Conservation (phyloP, 2,329 filamentous ascomycete genomes). For the Fusarium sp. region DNA sequence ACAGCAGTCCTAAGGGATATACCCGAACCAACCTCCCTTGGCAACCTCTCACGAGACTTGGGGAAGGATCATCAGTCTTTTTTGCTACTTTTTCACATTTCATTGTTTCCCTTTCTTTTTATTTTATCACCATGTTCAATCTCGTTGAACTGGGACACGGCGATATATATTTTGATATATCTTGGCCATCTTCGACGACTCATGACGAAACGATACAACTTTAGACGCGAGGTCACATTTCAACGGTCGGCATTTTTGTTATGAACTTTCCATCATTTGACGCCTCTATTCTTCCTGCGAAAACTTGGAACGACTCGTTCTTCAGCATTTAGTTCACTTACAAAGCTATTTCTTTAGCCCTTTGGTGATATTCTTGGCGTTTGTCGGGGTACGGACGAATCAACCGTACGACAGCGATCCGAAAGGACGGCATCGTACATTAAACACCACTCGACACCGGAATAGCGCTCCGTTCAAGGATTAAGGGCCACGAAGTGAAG, state of each 20-base stretch:
- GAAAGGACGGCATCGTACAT: slow-evolving; percentile 2
- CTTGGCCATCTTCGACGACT: slow-evolving; percentile 38
- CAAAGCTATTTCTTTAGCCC: not conserved
- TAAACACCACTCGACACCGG: not conserved
- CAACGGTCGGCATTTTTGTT: slow-evolving; percentile 34
- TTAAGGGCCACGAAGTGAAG: not conserved
- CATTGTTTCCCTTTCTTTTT: slow-evolving; percentile 1
- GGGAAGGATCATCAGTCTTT: slow-evolving; percentile 22
- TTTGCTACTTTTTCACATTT: slow-evolving; percentile 1
- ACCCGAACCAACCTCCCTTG: slow-evolving; percentile 44
- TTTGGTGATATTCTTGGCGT: not conserved
- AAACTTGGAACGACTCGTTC: slow-evolving; percentile 23
- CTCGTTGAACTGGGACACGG: slow-evolving; percentile 23
- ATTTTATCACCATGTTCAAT: slow-evolving; percentile 4
- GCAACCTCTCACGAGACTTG: slow-evolving; percentile 45
- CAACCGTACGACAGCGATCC: not conserved
- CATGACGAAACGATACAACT: slow-evolving; percentile 47
- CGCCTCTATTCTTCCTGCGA: slow-evolving; percentile 7
- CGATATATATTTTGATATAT: slow-evolving; percentile 25
- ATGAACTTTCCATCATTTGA: slow-evolving; percentile 2
- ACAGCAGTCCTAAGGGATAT: slow-evolving; percentile 53
- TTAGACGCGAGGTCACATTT: slow-evolving; percentile 44
- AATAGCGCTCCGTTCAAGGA: not conserved
- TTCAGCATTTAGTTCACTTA: not conserved
- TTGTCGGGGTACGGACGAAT: not conserved